Evolutionary conservation across 306 rosid species (phyloP).

Genomic region (Hippophae gyantsensis): DNA sequence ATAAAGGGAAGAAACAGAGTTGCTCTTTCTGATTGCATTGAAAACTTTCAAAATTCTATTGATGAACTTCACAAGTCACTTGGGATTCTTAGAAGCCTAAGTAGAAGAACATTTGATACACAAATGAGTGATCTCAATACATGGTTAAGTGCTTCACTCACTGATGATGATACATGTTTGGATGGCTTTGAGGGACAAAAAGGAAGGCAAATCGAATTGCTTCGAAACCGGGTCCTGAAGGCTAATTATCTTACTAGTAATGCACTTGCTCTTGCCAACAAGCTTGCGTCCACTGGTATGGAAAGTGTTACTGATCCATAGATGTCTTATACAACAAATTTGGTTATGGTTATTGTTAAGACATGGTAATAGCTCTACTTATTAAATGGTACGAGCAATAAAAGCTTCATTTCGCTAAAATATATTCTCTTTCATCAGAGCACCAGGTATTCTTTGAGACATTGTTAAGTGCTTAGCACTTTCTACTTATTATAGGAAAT

Average conservation of each 20-base stretch:
- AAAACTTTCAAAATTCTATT: constrained; percentile 30
- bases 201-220: constrained; percentile 18
- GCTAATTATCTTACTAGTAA: constrained; percentile 40
- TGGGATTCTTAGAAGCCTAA: constrained; percentile 39
- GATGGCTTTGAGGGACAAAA: constrained; percentile 41
- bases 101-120: constrained; percentile 36
- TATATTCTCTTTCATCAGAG: no score
- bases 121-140: constrained; percentile 51
- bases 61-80: constrained; percentile 56
- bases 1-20: constrained; percentile 22
- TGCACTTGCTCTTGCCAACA: constrained; percentile 56
- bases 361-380: no score
- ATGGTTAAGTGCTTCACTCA: constrained; percentile 69
- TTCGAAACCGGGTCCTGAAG: constrained; percentile 27
- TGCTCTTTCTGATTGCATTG: constrained; percentile 57
- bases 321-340: not conserved
- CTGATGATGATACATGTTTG: constrained; percentile 45
- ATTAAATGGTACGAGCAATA: no score
- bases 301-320: constrained; percentile 21
- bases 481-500: no score
- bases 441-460: no score
- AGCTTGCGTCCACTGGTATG: constrained; percentile 41
- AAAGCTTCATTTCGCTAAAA: no score
- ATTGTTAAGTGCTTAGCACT: no score
- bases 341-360: no score